phyloP scores from a whole-genome alignment of 1,284 basidiomycete genomes.

The Butyriboletus regius region DNA sequence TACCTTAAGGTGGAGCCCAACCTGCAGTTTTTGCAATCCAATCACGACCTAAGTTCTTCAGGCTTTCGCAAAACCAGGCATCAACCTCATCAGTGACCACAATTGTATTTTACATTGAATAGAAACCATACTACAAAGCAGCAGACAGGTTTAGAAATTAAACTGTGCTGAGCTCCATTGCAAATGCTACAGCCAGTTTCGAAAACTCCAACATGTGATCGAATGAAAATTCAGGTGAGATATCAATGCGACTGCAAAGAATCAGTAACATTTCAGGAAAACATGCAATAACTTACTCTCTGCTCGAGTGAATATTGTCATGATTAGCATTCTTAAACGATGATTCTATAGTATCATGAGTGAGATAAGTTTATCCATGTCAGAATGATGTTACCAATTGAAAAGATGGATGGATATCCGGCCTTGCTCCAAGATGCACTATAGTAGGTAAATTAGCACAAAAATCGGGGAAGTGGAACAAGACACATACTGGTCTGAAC shows the following conservation, averaged over 20 bases:
- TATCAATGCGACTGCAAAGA: constrained; percentile 61
- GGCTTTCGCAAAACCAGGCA: not conserved
- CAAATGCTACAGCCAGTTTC: constrained; percentile 80
- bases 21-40: too few relatives aligned
- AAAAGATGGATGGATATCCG: constrained; percentile 77
- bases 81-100: not conserved
- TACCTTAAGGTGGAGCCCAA: too few relatives aligned
- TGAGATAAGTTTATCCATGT: constrained; percentile 8
- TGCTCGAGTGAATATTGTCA: constrained; percentile 71
- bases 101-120: not conserved
- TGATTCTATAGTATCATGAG: constrained; percentile 46
- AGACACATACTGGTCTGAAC: constrained; percentile 73
- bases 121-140: not conserved
- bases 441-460: constrained; percentile 24
- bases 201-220: constrained; percentile 79
- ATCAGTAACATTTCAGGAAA: constrained; percentile 15
- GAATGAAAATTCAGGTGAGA: constrained; percentile 82
- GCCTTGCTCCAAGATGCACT: constrained; percentile 81
- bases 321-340: constrained; percentile 65
- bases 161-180: constrained; percentile 65
- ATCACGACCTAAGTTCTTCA: too few relatives aligned
- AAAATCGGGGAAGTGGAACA: constrained; percentile 14
- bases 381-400: constrained; percentile 56
- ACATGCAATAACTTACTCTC: constrained; percentile 53
- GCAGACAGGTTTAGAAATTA: not conserved